Evolutionary conservation across 176 grass and related monocot species (phyloP), one percentile per base, ranked within the genome.

Genomic region (Cenchrus purpureus): DNA sequence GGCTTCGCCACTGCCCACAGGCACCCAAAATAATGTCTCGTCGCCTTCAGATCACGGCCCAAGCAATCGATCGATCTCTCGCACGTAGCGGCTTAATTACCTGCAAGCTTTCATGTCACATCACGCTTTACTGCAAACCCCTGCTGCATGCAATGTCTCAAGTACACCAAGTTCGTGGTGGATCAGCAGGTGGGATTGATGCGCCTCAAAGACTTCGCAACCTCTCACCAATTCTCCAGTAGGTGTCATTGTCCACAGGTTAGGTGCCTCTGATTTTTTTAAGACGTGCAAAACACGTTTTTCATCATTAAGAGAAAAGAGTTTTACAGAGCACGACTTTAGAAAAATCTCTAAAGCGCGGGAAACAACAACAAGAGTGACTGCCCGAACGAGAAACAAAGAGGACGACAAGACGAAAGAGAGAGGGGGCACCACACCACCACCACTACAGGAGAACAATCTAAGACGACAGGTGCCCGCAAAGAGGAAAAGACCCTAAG

Each of bases 161-260:
- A 45, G 72, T 61, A 52, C 62, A 64, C 46, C 65, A 5, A 45
- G 10, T 71, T 37, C 55, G 11, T 69, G 7, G 32, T 56, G 32
- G 71, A 71, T 49, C 44, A 42, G 32, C 77, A 20, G 29, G 34
- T 64, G 4, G 71, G 77, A 84, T 63, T 11, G 16, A 78, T 59
- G 25, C 42, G 65, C 17, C 40, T 84, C 68, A 67, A 56, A 79
- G 58, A 4, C 68, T 32, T 37, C 25, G 76, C 42, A 40, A 25
- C 45, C 59, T 64, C 44, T 28, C 81, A 74, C 28, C 82, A 25
- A 74, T 53, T 73, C 44, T n/a, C 13, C 75, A 44, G 19, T 6
- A 58, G 62, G 56, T 12, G 77, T 82, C 78, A 56, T 57, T 65
- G 10, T 77, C 88, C 55, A 37, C 51, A 20, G 11, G 63, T 71